Percentiles rank a stretch among this genome's conserved stretches.
Conservation (phyloP, 305 asterid genomes). For the Fraxinus baroniana region DNA sequence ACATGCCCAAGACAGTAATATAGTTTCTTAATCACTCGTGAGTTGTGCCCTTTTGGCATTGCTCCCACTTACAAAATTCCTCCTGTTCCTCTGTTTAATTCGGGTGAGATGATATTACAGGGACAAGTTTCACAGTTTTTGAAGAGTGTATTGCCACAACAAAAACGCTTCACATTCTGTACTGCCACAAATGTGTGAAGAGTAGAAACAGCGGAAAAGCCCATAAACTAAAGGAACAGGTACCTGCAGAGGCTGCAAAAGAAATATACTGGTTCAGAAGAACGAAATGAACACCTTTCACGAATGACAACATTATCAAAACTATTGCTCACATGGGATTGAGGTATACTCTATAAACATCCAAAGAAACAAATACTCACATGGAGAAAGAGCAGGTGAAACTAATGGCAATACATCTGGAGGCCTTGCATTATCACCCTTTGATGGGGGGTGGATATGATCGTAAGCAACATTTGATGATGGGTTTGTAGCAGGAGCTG, state of each 20-base stretch:
- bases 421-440: conserved; percentile 43
- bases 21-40: conserved; percentile 44
- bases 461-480: conserved; percentile 47
- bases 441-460: conserved; percentile 57
- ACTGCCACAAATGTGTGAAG: conserved; percentile 46
- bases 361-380: conserved; percentile 42
- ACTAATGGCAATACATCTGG: conserved; percentile 43
- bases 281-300: neutral
- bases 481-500: conserved; percentile 52
- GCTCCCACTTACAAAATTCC: conserved; percentile 51
- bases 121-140: conserved; percentile 7
- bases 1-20: conserved; percentile 50
- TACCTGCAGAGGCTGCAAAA: conserved; percentile 67
- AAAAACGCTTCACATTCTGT: conserved; percentile 24
- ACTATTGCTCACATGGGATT: neutral
- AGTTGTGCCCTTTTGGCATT: conserved; percentile 52
- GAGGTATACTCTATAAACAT: neutral
- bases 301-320: neutral
- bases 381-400: conserved; percentile 56
- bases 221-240: conserved; percentile 39
- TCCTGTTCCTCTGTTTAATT: conserved; percentile 26
- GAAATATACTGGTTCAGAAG: conserved; percentile 2
- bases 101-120: conserved; percentile 22
- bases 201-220: conserved; percentile 43
- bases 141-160: conserved; percentile 3